Conservation (phyloP, 2,329 filamentous ascomycete genomes). For the Xylariaceae sp. region DNA sequence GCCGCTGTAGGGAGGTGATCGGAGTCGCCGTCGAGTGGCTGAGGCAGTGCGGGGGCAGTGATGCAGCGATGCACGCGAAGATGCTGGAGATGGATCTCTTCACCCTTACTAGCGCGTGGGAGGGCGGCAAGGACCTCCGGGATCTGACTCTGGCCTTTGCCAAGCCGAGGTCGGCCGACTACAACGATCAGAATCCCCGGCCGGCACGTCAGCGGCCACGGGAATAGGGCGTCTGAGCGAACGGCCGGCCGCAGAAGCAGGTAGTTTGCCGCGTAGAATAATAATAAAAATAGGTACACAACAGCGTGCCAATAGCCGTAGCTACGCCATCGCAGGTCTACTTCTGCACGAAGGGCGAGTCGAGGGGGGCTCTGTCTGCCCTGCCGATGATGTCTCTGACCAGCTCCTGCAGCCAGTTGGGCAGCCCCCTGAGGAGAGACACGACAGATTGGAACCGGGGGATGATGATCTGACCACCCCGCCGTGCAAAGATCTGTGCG, state of each 20-base stretch:
- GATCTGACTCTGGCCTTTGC: background rate
- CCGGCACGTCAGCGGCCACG: background rate
- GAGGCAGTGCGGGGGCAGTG: background rate
- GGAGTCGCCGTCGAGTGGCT: too few species aligned
- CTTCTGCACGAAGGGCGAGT: background rate
- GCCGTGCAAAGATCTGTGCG: conserved; percentile 48
- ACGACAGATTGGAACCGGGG: conserved; percentile 2
- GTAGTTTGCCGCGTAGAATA: too few species aligned
- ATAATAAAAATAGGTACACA: too few species aligned
- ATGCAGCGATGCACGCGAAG: background rate
- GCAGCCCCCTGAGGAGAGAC: conserved; percentile 1
- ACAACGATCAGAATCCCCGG: conserved; percentile 1
- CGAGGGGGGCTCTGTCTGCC: conserved; percentile 1
- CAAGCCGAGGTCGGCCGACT: conserved; percentile 1
- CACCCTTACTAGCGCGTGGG: background rate
- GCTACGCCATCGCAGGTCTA: background rate
- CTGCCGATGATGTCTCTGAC: conserved; percentile 4
- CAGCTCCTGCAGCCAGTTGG: conserved; percentile 5
- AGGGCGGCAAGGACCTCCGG: conserved; percentile 3
- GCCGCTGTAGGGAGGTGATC: too few species aligned
- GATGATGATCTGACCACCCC: conserved; percentile 46
- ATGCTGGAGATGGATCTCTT: conserved; percentile 3
- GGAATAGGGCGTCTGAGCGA: too few species aligned
- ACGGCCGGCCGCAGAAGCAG: background rate
- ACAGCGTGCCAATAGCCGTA: too few species aligned